phyloP scores from a whole-genome alignment of 1,284 basidiomycete genomes.

The Apiotrichum brassicae region DNA sequence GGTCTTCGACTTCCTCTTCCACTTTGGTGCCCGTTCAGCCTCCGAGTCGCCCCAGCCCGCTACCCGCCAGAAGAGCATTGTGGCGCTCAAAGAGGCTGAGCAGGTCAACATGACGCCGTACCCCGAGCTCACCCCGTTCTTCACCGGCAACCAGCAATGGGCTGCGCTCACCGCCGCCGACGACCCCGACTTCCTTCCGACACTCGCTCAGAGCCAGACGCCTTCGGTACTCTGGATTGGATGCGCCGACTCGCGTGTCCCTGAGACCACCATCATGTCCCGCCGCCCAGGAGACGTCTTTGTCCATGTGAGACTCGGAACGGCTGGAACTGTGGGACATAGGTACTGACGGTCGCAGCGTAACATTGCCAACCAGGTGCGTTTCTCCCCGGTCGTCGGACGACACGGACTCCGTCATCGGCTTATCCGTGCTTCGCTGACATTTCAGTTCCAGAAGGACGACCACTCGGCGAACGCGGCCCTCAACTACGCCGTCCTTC shows the following conservation, averaged over 20 bases:
- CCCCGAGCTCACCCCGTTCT: slow-evolving; percentile 22
- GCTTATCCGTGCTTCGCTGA: too few species aligned
- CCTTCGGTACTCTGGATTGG: slow-evolving; percentile 46
- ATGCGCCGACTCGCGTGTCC: slow-evolving; percentile 46
- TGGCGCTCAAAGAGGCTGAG: too few species aligned
- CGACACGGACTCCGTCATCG: too few species aligned
- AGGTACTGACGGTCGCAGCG: slow-evolving; percentile 31
- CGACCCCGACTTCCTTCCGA: slow-evolving; percentile 33
- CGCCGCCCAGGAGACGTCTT: slow-evolving; percentile 61
- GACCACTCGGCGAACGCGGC: slow-evolving; percentile 58
- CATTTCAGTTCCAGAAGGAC: slow-evolving; percentile 11
- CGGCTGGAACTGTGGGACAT: too few species aligned
- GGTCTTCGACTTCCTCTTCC: too few species aligned
- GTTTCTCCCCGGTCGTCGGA: neutral
- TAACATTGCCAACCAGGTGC: slow-evolving; percentile 58
- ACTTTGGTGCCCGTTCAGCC: too few species aligned
- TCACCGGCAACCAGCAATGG: slow-evolving; percentile 38
- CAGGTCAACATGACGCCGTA: slow-evolving; percentile 10
- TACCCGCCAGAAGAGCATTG: too few species aligned
- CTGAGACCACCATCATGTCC: slow-evolving; percentile 40
- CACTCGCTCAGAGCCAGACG: slow-evolving; percentile 36
- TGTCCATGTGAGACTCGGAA: slow-evolving; percentile 52
- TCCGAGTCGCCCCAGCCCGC: too few species aligned
- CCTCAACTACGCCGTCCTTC: slow-evolving; percentile 70
- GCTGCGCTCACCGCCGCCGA: slow-evolving; percentile 22